Base-by-base conservation (phyloP, 2,329 filamentous ascomycete genomes). In the Penicillium sp. region DNA sequence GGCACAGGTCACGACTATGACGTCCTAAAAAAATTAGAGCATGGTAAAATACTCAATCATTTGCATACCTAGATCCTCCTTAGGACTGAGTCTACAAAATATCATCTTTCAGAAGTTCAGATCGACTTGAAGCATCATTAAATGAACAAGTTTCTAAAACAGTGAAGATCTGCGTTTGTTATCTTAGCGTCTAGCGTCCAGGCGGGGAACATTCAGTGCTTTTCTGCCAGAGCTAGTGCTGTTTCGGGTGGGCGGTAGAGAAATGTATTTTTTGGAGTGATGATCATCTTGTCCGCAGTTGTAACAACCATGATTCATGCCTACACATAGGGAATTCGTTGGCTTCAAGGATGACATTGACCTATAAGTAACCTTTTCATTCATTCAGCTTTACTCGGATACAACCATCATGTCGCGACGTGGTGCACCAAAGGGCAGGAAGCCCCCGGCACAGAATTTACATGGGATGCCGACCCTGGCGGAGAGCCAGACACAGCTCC, bases 401-500 rank as follows among this genome's bases (percentile, higher is more conserved):
- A 8, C 16, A 8, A 25, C 33, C 41, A 34, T 30, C 3, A 73
- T 73, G 71, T 73, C 71, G 36, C 70, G 70, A 28, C 70, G 68
- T 45, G 67, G 64, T 48, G 66, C 62, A 28, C 69, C 65, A 54
- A 68, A 67, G 44, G 69, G 67, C 55, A 67, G 62, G 42, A 69
- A 66, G 49, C 58, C 69, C 71, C 71, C 14, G 71, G 71, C 16
- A 65, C 70, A 27, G 71, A 74, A 54, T 72, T 73, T 49, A 67
- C 63, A 31, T 73, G 70, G 70, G 68, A 72, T 36, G 61, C 62
- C 22, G 70, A 70, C 33, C 61, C 66, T 28, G 69, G 63, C 44
- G 70, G 73, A 56, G 61, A 70, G 50, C 62, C 67, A 30, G 72
- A 73, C 53, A 72, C 64, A 31, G 74, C 72, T 53, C 75, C 75